Base-by-base conservation (phyloP, 2,329 filamentous ascomycete genomes). In the Parasarocladium wereldwijsianum region DNA sequence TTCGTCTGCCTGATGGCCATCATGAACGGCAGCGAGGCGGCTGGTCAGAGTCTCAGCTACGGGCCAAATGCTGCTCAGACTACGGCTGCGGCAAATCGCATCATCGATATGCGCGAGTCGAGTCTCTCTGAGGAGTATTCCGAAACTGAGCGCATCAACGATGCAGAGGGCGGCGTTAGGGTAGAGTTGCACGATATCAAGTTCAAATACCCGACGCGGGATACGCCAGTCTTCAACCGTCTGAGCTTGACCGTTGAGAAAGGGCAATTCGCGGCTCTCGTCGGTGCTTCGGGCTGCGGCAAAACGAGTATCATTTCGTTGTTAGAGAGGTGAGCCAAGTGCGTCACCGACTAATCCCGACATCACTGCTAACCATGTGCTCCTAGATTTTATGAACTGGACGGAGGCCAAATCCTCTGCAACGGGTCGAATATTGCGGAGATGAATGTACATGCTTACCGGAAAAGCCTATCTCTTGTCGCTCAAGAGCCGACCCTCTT, bases 401-500 rank as follows among this genome's bases (percentile, higher is more conserved):
- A 66, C 11, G 56, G 62, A 8, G 83, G 83, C 5, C 54, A 58
- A 5, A 74, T 90, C 32, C 55, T 74, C 1, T 67, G 72, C 45
- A 74, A 81, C 44, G 70, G 63, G 5, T 56, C 58, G 29, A 63
- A 76, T 40, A 70, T 85, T 24, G 48, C 56, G 1, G 46, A 59
- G 1, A 46, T 83, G 31, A 67, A 76, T 32, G 60, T 77, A 0
- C 62, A 62, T 35, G 53, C 63, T 12, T 83, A 83, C 45, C 68
- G 80, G 23, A 60, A 62, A 33, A 54, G 69, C 20, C 58, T 85
- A 9, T 76, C 76, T 2, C 63, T 86, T 0, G 80, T 86, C 1
- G 71, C 76, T 4, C 80, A 86, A 49, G 79, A 86, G 45, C 66
- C 80, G 7, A 75, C 73, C 0, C 60, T 86, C 0, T 84, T 81